Percentiles rank a stretch among this genome's conserved stretches.
Evolutionary conservation across 371 early-diverging fungal genomes (phyloP).

Genomic region (Entomophthora muscae): DNA sequence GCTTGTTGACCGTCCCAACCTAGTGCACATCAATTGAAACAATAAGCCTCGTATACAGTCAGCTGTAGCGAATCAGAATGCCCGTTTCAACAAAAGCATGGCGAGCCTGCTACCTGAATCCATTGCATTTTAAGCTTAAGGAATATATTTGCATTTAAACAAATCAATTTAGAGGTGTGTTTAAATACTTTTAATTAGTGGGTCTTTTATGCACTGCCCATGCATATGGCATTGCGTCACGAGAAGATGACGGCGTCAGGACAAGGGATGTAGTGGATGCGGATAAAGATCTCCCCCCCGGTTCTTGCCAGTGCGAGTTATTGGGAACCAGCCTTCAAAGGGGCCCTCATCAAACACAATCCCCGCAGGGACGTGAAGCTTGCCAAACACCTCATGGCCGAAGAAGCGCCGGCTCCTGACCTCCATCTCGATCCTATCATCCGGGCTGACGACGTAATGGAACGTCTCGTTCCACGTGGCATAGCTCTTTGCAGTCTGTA

Average conservation of each 20-base stretch:
- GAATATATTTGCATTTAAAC: no score
- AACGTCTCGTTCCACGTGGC: neutral
- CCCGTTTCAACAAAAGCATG: no score
- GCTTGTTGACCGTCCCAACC: no score
- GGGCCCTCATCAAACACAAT: neutral
- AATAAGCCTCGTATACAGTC: no score
- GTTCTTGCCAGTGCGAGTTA: neutral
- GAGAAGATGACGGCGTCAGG: neutral
- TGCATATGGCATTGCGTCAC: no score
- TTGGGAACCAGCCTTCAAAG: neutral
- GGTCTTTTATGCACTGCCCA: no score
- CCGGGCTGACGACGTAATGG: neutral
- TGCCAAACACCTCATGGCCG: neutral
- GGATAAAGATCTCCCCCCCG: neutral
- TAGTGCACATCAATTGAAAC: no score
- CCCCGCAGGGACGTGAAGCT: neutral
- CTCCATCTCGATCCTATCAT: neutral
- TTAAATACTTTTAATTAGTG: no score
- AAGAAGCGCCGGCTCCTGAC: neutral
- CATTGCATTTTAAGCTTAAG: no score
- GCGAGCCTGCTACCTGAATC: no score
- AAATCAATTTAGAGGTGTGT: no score
- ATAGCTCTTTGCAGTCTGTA: neutral
- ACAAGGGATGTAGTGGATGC: neutral
- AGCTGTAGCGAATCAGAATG: no score